Evolutionary conservation across 1,139 yeast genomes (phyloP).

Genomic region (Candida anutae): DNA sequence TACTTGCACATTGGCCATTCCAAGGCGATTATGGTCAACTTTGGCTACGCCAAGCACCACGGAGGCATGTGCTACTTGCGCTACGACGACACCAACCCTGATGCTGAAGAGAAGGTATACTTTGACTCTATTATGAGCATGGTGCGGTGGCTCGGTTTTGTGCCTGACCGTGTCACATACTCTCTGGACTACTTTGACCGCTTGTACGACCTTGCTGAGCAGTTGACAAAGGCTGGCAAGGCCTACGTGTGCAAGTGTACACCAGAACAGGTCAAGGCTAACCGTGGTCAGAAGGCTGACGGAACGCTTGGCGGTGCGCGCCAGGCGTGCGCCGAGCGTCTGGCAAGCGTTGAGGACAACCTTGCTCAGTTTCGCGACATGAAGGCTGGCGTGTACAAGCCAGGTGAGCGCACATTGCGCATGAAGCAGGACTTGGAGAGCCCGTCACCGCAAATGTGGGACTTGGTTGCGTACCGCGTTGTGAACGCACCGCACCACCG

Average conservation of each 20-base stretch:
- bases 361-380: slow-evolving; percentile 76
- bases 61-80: slow-evolving; percentile 86
- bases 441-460: slow-evolving; percentile 99
- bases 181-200: slow-evolving; percentile 93
- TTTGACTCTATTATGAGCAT: slow-evolving; percentile 78
- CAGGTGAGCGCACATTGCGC: slow-evolving; percentile 90
- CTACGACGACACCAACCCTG: slow-evolving; percentile 97
- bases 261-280: slow-evolving; percentile 79
- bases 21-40: slow-evolving; percentile 94
- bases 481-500: slow-evolving; percentile 78
- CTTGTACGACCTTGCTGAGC: slow-evolving; percentile 81
- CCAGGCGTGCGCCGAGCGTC: slow-evolving; percentile 71
- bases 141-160: slow-evolving; percentile 88
- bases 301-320: slow-evolving; percentile 94
- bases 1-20: slow-evolving; percentile 96
- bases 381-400: slow-evolving; percentile 82
- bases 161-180: slow-evolving; percentile 89
- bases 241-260: slow-evolving; percentile 96
- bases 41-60: slow-evolving; percentile 84
- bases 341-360: slow-evolving; percentile 62
- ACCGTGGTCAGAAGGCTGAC: slow-evolving; percentile 85
- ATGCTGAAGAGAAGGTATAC: slow-evolving; percentile 92
- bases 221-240: slow-evolving; percentile 55
- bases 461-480: slow-evolving; percentile 95
- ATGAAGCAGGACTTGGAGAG: slow-evolving; percentile 93